phyloP scores from a whole-genome alignment of 2,329 filamentous ascomycete genomes.

The Diaporthe sp. region DNA sequence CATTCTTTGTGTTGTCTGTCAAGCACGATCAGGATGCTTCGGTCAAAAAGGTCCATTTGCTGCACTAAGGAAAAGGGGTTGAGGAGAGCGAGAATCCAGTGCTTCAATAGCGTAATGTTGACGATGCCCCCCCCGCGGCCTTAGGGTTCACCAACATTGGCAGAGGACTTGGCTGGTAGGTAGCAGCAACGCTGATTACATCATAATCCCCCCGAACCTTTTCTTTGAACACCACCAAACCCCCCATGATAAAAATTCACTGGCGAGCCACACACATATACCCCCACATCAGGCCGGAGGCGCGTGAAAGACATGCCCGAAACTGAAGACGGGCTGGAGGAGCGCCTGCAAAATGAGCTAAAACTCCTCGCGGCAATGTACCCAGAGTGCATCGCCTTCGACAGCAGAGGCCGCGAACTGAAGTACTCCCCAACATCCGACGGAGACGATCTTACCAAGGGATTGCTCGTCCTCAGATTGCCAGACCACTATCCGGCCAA shows the following conservation, averaged over 20 bases:
- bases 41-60: neutral
- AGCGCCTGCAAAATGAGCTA: slow-evolving; percentile 4
- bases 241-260: neutral
- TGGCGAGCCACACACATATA: neutral
- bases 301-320: neutral
- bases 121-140: neutral
- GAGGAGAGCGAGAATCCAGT: neutral
- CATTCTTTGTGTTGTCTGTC: no score
- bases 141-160: neutral
- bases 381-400: slow-evolving; percentile 17
- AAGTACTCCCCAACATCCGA: neutral
- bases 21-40: no score
- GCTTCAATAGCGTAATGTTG: neutral
- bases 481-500: slow-evolving; percentile 1
- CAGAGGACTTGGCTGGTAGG: neutral
- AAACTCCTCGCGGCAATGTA: slow-evolving; percentile 13
- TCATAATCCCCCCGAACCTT: neutral
- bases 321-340: neutral
- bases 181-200: neutral
- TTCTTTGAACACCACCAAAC: neutral
- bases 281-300: neutral
- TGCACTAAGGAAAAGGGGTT: neutral
- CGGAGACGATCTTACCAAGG: neutral
- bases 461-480: slow-evolving; percentile 9
- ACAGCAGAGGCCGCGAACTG: neutral